These are phyloP conservation scores for Beauveria australis DNA, from an alignment of 2,329 filamentous ascomycete species.

Conservation along the genomic window DNA sequence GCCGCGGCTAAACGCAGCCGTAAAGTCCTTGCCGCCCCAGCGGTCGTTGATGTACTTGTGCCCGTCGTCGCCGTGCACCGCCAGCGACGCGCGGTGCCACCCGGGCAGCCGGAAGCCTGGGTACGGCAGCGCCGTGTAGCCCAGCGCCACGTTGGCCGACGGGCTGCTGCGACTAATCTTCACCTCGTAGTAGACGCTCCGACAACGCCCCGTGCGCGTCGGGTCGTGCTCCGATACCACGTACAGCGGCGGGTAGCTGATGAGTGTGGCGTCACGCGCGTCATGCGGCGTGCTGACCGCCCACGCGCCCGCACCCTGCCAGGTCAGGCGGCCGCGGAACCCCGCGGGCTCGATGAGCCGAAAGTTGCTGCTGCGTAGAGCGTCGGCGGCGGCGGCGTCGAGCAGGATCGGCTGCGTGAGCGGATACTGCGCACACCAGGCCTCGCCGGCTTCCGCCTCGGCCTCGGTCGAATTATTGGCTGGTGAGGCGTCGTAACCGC, in stretches of 20 bases:
- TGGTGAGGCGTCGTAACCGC: constrained; percentile 54
- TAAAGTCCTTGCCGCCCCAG: constrained; percentile 65
- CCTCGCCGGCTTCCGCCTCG: constrained; percentile 55
- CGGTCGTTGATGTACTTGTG: constrained; percentile 67
- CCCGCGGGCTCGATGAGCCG: constrained; percentile 42
- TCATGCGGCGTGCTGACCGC: constrained; percentile 30
- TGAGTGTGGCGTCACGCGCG: constrained; percentile 54
- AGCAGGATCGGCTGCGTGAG: constrained; percentile 47
- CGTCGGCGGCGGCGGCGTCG: constrained; percentile 35
- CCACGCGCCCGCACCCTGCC: constrained; percentile 45
- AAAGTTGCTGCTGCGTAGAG: constrained; percentile 44
- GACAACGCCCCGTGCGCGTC: constrained; percentile 29
- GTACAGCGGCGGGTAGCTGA: constrained; percentile 64
- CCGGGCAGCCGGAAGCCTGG: constrained; percentile 70
- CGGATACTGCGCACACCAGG: constrained; percentile 56
- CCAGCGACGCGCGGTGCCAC: constrained; percentile 69
- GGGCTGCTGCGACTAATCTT: constrained; percentile 39
- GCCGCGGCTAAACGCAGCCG: constrained; percentile 51
- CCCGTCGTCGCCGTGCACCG: constrained; percentile 74
- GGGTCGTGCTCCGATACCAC: constrained; percentile 51
- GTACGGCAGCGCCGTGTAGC: constrained; percentile 66
- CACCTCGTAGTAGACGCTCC: constrained; percentile 67
- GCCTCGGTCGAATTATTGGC: constrained; percentile 60
- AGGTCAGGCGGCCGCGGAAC: constrained; percentile 39
- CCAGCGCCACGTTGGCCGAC: constrained; percentile 52